Evolutionary conservation across 352 stramenopile genomes (phyloP).

Genomic region (Discostella stelligera): DNA sequence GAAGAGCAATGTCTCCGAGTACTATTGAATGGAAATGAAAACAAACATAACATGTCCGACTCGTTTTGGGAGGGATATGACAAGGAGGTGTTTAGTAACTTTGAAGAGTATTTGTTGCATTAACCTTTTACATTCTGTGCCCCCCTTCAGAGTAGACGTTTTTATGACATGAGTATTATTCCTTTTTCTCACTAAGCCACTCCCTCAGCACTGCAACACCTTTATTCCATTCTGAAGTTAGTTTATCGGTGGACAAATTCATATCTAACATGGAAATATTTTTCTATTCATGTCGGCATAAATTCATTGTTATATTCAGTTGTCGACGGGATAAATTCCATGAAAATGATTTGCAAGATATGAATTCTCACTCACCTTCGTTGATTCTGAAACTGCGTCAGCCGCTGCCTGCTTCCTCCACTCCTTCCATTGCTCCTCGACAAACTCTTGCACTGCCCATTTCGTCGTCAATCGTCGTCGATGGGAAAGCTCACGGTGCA

Average conservation of each 20-base stretch:
- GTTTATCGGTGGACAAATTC: constrained; percentile 3
- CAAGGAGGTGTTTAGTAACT: constrained; percentile 31
- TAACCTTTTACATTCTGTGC: constrained; percentile 5
- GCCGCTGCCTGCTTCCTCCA: constrained; percentile 22
- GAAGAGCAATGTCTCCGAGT: constrained; percentile 54
- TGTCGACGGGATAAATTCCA: constrained; percentile 1
- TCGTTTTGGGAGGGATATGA: constrained; percentile 38
- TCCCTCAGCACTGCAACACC: constrained; percentile 32
- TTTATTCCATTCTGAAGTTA: constrained; percentile 47
- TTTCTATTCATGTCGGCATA: constrained; percentile 27
- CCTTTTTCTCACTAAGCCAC: constrained; percentile 30
- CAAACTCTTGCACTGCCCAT: constrained; percentile 60
- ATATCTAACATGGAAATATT: constrained; percentile 25
- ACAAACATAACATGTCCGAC: not conserved
- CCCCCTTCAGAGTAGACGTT: not conserved
- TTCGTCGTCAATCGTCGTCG: constrained; percentile 55
- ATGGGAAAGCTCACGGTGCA: constrained; percentile 67
- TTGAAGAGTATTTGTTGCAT: constrained; percentile 33
- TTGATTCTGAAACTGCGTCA: constrained; percentile 29
- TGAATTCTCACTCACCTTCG: constrained; percentile 31
- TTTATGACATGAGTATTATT: constrained; percentile 10
- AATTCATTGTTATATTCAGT: not conserved
- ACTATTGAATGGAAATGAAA: constrained; percentile 22
- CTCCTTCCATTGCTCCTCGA: constrained; percentile 47
- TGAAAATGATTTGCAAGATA: no score